Evolutionary conservation across 192 early-diverging fungal genomes (phyloP).

Genomic region (Umbelopsis vinacea): DNA sequence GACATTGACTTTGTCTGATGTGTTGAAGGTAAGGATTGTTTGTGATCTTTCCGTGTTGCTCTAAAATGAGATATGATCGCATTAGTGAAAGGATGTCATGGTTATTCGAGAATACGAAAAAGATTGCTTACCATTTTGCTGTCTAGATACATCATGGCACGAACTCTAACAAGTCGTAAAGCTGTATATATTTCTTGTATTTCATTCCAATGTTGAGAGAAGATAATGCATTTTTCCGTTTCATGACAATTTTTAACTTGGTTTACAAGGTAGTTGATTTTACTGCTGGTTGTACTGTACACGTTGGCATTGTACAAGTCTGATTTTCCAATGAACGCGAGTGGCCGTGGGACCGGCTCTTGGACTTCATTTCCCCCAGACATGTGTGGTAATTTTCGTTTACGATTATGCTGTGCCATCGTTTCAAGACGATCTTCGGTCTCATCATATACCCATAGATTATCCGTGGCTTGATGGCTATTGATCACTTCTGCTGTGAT

Average conservation of each 20-base stretch:
- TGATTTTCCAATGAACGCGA: slow-evolving; percentile 23
- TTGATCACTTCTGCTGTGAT: slow-evolving; percentile 21
- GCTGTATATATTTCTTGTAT: slow-evolving; percentile 57
- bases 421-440: slow-evolving; percentile 13
- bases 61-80: not conserved
- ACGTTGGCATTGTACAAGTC: slow-evolving; percentile 29
- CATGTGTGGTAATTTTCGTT: not conserved
- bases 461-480: slow-evolving; percentile 11
- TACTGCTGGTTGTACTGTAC: slow-evolving; percentile 53
- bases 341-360: not conserved
- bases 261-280: slow-evolving; percentile 58
- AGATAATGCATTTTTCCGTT: slow-evolving; percentile 66
- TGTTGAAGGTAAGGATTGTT: slow-evolving; percentile 28
- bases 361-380: not conserved
- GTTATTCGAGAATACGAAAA: not conserved
- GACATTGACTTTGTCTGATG: slow-evolving; percentile 30
- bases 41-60: slow-evolving; percentile 16
- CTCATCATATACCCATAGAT: slow-evolving; percentile 25
- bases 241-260: slow-evolving; percentile 38
- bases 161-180: slow-evolving; percentile 53
- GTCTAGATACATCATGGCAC: slow-evolving; percentile 56
- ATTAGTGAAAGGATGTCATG: too few species aligned
- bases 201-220: slow-evolving; percentile 54
- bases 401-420: slow-evolving; percentile 16
- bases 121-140: slow-evolving; percentile 43